Evolutionary conservation across 257 asterid genomes (phyloP), one percentile per base, ranked within the genome.

Genomic region (Paraleonurus japonicus): DNA sequence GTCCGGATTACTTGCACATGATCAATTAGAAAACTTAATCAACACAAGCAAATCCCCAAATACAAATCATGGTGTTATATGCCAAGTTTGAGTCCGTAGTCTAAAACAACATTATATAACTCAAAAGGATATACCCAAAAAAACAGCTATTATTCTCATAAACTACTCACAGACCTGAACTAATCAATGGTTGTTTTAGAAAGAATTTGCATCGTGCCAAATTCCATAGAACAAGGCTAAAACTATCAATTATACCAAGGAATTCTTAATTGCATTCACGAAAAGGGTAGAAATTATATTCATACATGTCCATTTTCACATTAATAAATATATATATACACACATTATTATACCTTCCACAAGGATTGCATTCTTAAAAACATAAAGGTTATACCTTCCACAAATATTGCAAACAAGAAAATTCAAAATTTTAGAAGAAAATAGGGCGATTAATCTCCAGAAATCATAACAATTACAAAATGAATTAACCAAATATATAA

Each of bases 331-430:
- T n/a, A 47, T 47, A 16, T n/a, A n/a, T n/a, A n/a, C n/a, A n/a
- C n/a, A n/a, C n/a, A n/a, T n/a, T n/a, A n/a, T n/a, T n/a, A n/a
- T n/a, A n/a, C n/a, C n/a, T n/a, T n/a, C n/a, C n/a, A n/a, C 7
- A 28, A 65, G 51, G 51, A 35, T 65, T n/a, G n/a, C n/a, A n/a
- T n/a, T n/a, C n/a, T n/a, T 24, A 66, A 65, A 53, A 26, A 63
- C 26, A 30, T 64, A 59, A 41, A 20, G 4, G 51, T 7, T 1
- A 41, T 7, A 41, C 51, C 60, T 57, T 26, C 5, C 17, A 68
- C 13, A 54, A 58, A 30, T 37, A 37, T 15, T 59, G 2, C 7
- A 55, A 57, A 30, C 60, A 62, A 69, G 50, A 67, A 27, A 69
- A 61, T 16, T 58, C 51, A 54, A 5, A 64, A 27, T 58, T 30